Evolutionary conservation across 106 monocot genomes (phyloP), one percentile per base, ranked within the genome.

Genomic region (Dendrobium catenatum): DNA sequence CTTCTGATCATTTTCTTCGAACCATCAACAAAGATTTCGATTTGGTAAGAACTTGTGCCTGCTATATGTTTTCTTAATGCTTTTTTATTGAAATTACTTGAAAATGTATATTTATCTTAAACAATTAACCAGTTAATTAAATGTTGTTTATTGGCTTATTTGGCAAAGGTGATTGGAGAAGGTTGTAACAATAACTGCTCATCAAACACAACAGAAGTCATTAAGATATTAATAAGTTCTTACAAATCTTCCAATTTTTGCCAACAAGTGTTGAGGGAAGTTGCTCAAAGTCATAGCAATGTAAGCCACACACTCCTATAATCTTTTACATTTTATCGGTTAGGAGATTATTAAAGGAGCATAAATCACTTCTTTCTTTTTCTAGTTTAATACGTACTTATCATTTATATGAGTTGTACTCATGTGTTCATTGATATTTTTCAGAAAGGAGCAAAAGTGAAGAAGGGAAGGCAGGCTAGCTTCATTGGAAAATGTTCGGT

Each of bases 21-120:
- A 89, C 85, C 33, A 87, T 89, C 66, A 89, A 89, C 74, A 89
- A 85, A 80, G 87, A 89, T 51, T 89, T 89, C 4, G 89, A 89
- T 55, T 68, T 72, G 82, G 84, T 87, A 1, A 2, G 33, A 20
- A 37, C 37, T 37, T 51, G 10, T 2, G 26, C 6, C 26, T 16
- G 17, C 0, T 16, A 4, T 4, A 58, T 4, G 3, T 20, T 3
- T 16, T 4, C 56, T 6, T 9, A 4, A 2, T 13, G 13, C 51
- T 15, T 11, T 15, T 11, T 11, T 9, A 13, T 13, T 2, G 11
- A 9, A 51, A 44, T 37, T 37, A 37, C 37, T 37, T 37, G 37
- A 37, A 37, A 37, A 37, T 37, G 1, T 37, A 37, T 37, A 37
- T 37, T 37, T 37, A 1, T 37, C 37, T 37, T 37, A 37, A 13